Evolutionary conservation across 1,284 basidiomycete genomes (phyloP), one percentile per base, ranked within the genome.

Genomic region (Leccinum ponderosum): DNA sequence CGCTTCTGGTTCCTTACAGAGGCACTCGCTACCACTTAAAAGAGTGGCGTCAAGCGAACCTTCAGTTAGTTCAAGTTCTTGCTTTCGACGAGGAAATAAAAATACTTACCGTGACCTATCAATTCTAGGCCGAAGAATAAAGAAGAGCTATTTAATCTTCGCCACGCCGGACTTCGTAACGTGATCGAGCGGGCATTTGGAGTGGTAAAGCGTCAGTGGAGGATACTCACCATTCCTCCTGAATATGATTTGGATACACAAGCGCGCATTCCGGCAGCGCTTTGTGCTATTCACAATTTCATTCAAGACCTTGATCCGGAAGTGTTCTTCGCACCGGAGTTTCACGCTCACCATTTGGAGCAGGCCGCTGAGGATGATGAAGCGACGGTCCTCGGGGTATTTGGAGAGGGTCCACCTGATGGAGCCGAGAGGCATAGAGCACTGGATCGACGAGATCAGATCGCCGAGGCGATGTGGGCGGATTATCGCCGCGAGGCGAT

Each of bases 161-260:
- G 67, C 1, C 78, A 82, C 68, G 70, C 78, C 6, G 59, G 51
- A 20, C 66, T 70, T 35, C 63, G 73, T 1, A 82, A 82, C 66
- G 70, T 78, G 3, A 66, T 81, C 59, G 75, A 82, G 57, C 68
- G 67, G 0, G 74, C 76, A 2, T 81, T 83, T 75, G 77, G 80
- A 17, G 68, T 80, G 14, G 11, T 78, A 17, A 81, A 29, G 29
- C 9, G 0, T 29, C 29, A 29, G 29, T 29, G 9, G 29, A 29
- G 29, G 29, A 29, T 29, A 29, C 29, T 29, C 29, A 29, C 1
- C 1, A 29, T 29, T 29, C 29, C 29, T 29, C 1, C 29, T 29
- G 29, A 29, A 29, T 29, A 29, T 1, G 9, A 29, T 29, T 1
- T 29, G 29, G 29, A 29, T 29, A 29, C 9, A 29, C 29, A 29